Evolutionary conservation across 192 early-diverging fungal species (phyloP).

Genomic region (Gamsiella multidivaricata): DNA sequence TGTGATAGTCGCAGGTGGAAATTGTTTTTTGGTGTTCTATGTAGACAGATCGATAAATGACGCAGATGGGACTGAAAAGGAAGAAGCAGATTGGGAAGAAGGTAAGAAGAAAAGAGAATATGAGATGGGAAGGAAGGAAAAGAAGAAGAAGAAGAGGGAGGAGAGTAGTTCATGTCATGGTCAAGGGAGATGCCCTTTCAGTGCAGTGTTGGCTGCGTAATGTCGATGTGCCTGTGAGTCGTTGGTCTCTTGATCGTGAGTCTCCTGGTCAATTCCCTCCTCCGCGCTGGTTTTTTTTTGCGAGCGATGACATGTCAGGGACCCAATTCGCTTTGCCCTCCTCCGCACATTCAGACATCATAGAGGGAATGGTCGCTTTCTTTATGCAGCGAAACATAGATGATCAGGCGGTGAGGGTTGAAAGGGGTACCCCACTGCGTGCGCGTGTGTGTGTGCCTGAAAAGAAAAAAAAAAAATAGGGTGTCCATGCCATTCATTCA

Average conservation of each 20-base stretch:
- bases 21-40: neutral
- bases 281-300: neutral
- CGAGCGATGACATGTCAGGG: neutral
- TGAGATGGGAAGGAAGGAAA: neutral
- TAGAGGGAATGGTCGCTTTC: neutral
- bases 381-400: constrained; percentile 16
- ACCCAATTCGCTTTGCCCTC: no score
- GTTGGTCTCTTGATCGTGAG: constrained; percentile 22
- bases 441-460: constrained; percentile 16
- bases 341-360: neutral
- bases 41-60: neutral
- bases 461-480: no score
- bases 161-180: neutral
- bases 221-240: constrained; percentile 2
- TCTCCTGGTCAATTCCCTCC: neutral
- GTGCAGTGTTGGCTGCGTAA: constrained; percentile 7
- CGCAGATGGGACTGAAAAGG: neutral
- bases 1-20: no score
- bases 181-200: neutral
- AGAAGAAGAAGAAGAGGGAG: neutral
- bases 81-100: neutral
- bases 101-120: neutral
- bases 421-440: constrained; percentile 8
- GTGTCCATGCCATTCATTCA: neutral
- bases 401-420: constrained; percentile 27